Percentiles rank a stretch among this genome's conserved stretches.
phyloP scores from a whole-genome alignment of 2,329 filamentous ascomycete genomes.

The Cladophialophora carrionii region DNA sequence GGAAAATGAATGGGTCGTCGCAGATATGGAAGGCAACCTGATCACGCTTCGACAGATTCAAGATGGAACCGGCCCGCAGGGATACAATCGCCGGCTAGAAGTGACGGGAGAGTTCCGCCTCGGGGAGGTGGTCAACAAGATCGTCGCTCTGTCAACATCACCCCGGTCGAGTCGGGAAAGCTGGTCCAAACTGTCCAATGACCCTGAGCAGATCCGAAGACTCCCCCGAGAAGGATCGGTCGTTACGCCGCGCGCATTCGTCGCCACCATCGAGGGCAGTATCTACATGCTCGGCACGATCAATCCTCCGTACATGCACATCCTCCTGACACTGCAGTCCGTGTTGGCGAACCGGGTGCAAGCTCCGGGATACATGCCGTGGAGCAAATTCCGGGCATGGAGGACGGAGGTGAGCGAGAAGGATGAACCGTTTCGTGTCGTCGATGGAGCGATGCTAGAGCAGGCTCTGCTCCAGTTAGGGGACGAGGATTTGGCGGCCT shows the following conservation, averaged over 20 bases:
- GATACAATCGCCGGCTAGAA: slow-evolving; percentile 70
- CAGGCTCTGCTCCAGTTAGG: slow-evolving; percentile 71
- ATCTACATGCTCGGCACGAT: slow-evolving; percentile 86
- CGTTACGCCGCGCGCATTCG: slow-evolving; percentile 79
- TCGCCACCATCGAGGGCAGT: slow-evolving; percentile 88
- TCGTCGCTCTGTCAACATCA: slow-evolving; percentile 67
- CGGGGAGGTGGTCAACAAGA: slow-evolving; percentile 91
- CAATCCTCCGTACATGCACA: slow-evolving; percentile 69
- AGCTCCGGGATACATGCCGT: slow-evolving; percentile 73
- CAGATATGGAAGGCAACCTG: slow-evolving; percentile 86
- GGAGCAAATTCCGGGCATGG: slow-evolving; percentile 80
- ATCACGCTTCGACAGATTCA: slow-evolving; percentile 64
- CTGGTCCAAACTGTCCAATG: neutral
- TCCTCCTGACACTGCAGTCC: slow-evolving; percentile 79
- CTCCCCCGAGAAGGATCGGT: slow-evolving; percentile 56
- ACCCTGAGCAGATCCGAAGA: slow-evolving; percentile 4
- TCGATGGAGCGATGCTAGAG: slow-evolving; percentile 91
- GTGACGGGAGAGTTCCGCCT: slow-evolving; percentile 80
- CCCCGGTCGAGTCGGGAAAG: slow-evolving; percentile 12
- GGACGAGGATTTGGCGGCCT: slow-evolving; percentile 60
- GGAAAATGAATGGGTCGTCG: slow-evolving; percentile 75
- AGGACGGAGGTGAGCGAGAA: slow-evolving; percentile 70
- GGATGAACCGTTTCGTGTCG: slow-evolving; percentile 79
- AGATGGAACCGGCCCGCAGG: slow-evolving; percentile 60
- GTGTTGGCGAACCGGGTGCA: slow-evolving; percentile 68